Evolutionary conservation across 352 stramenopile genomes (phyloP).

Genomic region (Phytopythium oedochilum): DNA sequence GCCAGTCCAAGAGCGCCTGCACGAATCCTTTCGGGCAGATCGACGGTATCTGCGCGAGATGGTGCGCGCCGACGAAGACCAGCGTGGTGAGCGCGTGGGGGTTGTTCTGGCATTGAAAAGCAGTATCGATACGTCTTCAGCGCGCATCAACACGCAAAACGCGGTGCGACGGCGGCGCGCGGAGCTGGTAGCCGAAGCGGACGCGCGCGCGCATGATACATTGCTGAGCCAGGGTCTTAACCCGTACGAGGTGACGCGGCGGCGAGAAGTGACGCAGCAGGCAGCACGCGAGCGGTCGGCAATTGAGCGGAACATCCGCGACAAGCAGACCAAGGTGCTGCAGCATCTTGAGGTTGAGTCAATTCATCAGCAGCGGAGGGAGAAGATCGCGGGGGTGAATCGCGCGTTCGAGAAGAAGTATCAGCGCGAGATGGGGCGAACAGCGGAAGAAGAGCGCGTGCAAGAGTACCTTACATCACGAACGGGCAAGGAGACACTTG

Average conservation of each 20-base stretch:
- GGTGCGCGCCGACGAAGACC: constrained; percentile 19
- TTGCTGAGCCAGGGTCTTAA: constrained; percentile 69
- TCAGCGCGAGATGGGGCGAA: constrained; percentile 60
- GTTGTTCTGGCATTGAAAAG: constrained; percentile 58
- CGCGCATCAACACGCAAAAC: constrained; percentile 43
- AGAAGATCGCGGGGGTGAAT: constrained; percentile 35
- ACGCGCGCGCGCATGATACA: constrained; percentile 38
- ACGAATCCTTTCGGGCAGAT: constrained; percentile 43
- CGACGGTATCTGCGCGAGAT: constrained; percentile 45
- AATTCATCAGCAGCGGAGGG: constrained; percentile 22
- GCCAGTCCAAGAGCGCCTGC: constrained; percentile 34
- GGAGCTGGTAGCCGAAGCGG: constrained; percentile 19
- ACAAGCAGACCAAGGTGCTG: constrained; percentile 49
- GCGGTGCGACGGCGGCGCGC: constrained; percentile 19
- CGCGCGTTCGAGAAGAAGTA: constrained; percentile 59
- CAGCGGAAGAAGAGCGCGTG: constrained; percentile 45
- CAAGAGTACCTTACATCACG: constrained; percentile 47
- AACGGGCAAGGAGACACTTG: constrained; percentile 52
- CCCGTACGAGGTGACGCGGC: constrained; percentile 67
- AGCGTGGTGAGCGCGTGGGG: constrained; percentile 33
- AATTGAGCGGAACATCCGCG: constrained; percentile 47
- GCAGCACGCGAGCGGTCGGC: constrained; percentile 26
- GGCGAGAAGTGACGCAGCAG: constrained; percentile 29
- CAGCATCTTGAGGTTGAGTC: constrained; percentile 50
- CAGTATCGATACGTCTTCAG: constrained; percentile 41